phyloP scores from a whole-genome alignment of 306 rosid genomes.

The Citrullus amarus region DNA sequence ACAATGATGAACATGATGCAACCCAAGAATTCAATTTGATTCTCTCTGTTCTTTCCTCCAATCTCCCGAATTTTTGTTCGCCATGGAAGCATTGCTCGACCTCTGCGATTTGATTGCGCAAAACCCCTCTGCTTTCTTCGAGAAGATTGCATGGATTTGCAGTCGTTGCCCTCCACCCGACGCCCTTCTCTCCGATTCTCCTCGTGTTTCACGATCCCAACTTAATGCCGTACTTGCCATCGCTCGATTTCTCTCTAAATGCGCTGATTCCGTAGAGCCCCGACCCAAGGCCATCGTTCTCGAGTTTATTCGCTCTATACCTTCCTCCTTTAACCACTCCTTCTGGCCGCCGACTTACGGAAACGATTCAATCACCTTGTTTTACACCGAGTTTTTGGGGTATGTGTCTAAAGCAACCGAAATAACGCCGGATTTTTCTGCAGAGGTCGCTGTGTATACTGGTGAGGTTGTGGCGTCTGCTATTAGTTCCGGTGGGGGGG shows the following conservation, averaged over 20 bases:
- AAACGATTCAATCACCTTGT: slow-evolving; percentile 41
- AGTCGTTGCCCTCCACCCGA: slow-evolving; percentile 65
- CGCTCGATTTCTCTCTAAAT: slow-evolving; percentile 66
- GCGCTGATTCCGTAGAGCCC: slow-evolving; percentile 49
- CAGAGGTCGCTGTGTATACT: slow-evolving; percentile 41
- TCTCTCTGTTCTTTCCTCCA: background rate
- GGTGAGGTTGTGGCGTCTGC: slow-evolving; percentile 52
- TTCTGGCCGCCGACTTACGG: slow-evolving; percentile 76
- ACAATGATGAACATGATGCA: background rate
- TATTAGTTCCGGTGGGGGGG: slow-evolving; percentile 25
- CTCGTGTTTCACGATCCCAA: slow-evolving; percentile 77
- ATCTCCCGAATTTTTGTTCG: slow-evolving; percentile 1
- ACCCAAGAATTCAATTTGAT: background rate
- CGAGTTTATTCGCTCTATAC: slow-evolving; percentile 67
- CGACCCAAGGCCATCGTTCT: slow-evolving; percentile 54
- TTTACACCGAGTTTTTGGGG: slow-evolving; percentile 45
- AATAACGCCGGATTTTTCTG: slow-evolving; percentile 51
- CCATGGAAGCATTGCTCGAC: slow-evolving; percentile 83
- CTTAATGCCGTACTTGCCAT: slow-evolving; percentile 86
- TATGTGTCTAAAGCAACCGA: slow-evolving; percentile 49
- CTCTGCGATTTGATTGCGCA: slow-evolving; percentile 83
- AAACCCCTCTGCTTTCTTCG: slow-evolving; percentile 54
- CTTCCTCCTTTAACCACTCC: slow-evolving; percentile 47
- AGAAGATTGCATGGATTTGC: slow-evolving; percentile 73
- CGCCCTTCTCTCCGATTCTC: slow-evolving; percentile 49